phyloP scores from a whole-genome alignment of 1,139 yeast genomes.

The Scheffersomyces lignicola region DNA sequence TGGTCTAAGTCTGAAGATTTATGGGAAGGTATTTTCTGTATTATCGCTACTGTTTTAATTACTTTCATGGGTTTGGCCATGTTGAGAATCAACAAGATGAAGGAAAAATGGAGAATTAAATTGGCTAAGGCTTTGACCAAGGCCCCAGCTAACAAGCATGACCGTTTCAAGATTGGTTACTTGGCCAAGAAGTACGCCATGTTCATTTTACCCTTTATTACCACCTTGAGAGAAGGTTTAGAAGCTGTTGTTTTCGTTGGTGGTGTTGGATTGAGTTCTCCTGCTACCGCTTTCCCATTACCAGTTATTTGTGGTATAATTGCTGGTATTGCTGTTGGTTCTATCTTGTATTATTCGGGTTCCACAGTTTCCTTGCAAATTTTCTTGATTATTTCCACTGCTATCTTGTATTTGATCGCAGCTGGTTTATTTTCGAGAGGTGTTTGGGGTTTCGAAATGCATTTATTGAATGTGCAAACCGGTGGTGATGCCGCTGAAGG shows the following conservation, averaged over 20 bases:
- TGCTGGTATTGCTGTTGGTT: constrained; percentile 66
- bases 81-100: constrained; percentile 81
- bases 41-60: constrained; percentile 76
- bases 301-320: constrained; percentile 76
- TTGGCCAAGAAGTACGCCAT: constrained; percentile 63
- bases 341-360: constrained; percentile 67
- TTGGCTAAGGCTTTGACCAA: constrained; percentile 67
- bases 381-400: constrained; percentile 74
- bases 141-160: constrained; percentile 28
- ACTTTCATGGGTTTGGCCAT: constrained; percentile 88
- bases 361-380: constrained; percentile 69
- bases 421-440: constrained; percentile 87
- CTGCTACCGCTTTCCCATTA: constrained; percentile 75
- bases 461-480: constrained; percentile 55
- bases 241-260: constrained; percentile 88
- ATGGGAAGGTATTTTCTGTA: constrained; percentile 83
- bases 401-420: constrained; percentile 74
- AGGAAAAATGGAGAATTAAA: constrained; percentile 85
- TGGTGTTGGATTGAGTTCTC: constrained; percentile 77
- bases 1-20: constrained; percentile 84
- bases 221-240: constrained; percentile 81
- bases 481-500: constrained; percentile 86
- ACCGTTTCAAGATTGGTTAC: constrained; percentile 31
- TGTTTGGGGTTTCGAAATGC: constrained; percentile 75
- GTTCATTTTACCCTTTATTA: constrained; percentile 73